Evolutionary conservation across 2,329 filamentous ascomycete species (phyloP).

Genomic region (Pleomassaria siparia): DNA sequence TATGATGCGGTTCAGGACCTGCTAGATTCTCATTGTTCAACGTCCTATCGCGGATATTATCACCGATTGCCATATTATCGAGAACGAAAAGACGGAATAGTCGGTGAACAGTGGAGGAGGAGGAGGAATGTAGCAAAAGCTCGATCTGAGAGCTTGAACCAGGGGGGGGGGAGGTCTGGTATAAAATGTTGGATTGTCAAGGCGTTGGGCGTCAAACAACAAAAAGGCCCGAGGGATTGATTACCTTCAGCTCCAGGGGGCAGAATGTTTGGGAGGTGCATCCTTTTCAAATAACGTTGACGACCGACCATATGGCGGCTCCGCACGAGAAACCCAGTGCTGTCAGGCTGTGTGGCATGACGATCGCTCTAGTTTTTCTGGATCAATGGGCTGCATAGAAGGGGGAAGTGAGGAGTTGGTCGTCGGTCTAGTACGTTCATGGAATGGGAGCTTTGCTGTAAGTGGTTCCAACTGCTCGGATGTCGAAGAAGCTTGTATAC

Average conservation of each 20-base stretch:
- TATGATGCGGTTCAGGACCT: background rate
- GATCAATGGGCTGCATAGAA: conserved; percentile 8
- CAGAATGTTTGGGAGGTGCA: conserved; percentile 5
- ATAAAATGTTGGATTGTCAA: background rate
- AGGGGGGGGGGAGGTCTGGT: too few species aligned
- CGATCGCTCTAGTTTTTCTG: conserved; percentile 6
- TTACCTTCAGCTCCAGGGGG: background rate
- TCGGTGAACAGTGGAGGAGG: conserved; percentile 1
- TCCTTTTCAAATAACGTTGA: conserved; percentile 18
- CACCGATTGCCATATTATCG: conserved; percentile 13
- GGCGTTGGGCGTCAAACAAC: background rate
- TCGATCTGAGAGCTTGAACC: too few species aligned
- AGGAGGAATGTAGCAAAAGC: background rate
- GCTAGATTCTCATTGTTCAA: conserved; percentile 16
- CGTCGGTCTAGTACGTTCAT: conserved; percentile 9
- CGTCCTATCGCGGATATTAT: conserved; percentile 9
- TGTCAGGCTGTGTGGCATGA: conserved; percentile 5
- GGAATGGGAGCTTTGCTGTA: conserved; percentile 2
- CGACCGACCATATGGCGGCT: conserved; percentile 11
- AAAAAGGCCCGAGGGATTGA: background rate
- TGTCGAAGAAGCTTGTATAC: conserved; percentile 5
- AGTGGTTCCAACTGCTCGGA: conserved; percentile 7
- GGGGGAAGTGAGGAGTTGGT: conserved; percentile 8
- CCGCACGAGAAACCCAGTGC: conserved; percentile 12
- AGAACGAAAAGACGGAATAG: conserved; percentile 3